A percentile compares a stretch with the other conserved stretches of the same genome.
Conservation (phyloP, 177 flowering plant species). For the Vitis hybrid region DNA sequence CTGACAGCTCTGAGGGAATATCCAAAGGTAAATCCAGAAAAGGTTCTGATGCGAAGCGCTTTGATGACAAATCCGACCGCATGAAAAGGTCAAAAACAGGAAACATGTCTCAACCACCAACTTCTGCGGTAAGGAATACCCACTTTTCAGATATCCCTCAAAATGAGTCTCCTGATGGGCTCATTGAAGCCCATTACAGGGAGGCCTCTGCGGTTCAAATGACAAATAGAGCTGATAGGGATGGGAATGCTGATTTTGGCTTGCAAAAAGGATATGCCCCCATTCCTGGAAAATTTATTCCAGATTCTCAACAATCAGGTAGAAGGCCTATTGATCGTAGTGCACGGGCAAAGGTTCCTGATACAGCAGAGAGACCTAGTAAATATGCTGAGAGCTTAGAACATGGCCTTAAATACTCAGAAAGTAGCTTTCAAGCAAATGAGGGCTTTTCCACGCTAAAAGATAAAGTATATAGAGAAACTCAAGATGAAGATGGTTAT, state of each 20-base stretch:
- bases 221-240: slow-evolving; percentile 26
- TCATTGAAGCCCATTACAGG: slow-evolving; percentile 22
- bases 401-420: slow-evolving; percentile 35
- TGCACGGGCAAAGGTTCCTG: slow-evolving; percentile 31
- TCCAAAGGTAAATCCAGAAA: slow-evolving; percentile 52
- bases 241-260: slow-evolving; percentile 30
- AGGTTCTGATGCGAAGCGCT: slow-evolving; percentile 32
- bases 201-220: slow-evolving; percentile 24
- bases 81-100: slow-evolving; percentile 49
- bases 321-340: slow-evolving; percentile 32
- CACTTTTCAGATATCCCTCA: slow-evolving; percentile 24
- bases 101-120: slow-evolving; percentile 29
- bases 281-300: slow-evolving; percentile 33
- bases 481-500: slow-evolving; percentile 38
- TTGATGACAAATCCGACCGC: slow-evolving; percentile 44
- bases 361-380: slow-evolving; percentile 35
- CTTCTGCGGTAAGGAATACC: slow-evolving; percentile 28
- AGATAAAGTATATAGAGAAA: slow-evolving; percentile 39
- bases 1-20: slow-evolving; percentile 34
- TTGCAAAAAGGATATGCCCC: slow-evolving; percentile 29
- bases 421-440: slow-evolving; percentile 27
- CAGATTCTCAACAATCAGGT: slow-evolving; percentile 44
- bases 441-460: slow-evolving; percentile 33
- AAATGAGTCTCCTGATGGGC: slow-evolving; percentile 36
- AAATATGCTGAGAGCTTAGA: slow-evolving; percentile 37